These are phyloP conservation scores for Turnera subulata DNA, from an alignment of 345 rosid genomes.

Conservation along the genomic window DNA sequence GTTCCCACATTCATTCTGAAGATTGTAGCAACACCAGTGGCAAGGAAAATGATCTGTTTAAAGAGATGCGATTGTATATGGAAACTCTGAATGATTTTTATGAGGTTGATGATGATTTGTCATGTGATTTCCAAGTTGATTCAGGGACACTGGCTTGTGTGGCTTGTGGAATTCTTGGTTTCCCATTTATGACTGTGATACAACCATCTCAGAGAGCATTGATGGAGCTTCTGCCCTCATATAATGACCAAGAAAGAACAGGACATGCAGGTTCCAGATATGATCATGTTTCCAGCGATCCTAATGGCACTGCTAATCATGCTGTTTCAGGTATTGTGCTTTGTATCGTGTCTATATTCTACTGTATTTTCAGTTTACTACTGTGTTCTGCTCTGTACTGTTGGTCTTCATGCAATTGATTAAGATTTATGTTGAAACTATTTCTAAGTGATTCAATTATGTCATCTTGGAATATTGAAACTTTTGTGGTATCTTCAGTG, in stretches of 20 bases:
- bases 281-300: constrained; percentile 11
- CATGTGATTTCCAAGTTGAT: constrained; percentile 88
- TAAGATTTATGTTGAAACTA: too few species aligned
- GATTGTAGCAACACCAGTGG: constrained; percentile 20
- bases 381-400: too few species aligned
- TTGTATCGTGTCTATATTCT: constrained; percentile 1
- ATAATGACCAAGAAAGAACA: constrained; percentile 20
- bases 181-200: constrained; percentile 94
- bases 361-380: background rate
- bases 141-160: constrained; percentile 82
- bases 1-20: constrained; percentile 31
- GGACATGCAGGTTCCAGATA: constrained; percentile 13
- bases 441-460: too few species aligned
- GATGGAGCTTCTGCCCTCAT: constrained; percentile 23
- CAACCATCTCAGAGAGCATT: constrained; percentile 63
- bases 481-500: too few species aligned
- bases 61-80: constrained; percentile 85
- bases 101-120: constrained; percentile 62
- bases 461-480: too few species aligned
- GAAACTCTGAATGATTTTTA: constrained; percentile 68
- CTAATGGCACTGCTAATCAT: constrained; percentile 15
- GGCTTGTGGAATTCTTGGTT: constrained; percentile 98
- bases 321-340: constrained; percentile 34
- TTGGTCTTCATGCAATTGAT: too few species aligned
- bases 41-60: constrained; percentile 39